Conservation (phyloP, 495 filamentous ascomycete genomes). For the Daldinia bambusicola region DNA sequence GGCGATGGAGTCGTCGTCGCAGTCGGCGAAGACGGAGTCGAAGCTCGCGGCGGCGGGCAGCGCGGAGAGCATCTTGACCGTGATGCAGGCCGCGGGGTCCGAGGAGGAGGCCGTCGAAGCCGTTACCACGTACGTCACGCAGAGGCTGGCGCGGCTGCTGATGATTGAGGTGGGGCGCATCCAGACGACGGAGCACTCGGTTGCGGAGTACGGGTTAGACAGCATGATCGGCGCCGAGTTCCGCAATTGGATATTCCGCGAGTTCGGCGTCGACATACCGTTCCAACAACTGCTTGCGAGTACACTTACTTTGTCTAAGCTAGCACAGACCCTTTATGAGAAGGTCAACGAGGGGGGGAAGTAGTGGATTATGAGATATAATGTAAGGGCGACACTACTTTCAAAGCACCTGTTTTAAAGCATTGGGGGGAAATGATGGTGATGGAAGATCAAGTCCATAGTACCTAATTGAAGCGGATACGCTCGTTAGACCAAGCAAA, state of each 20-base stretch:
- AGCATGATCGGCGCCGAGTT: conserved; percentile 61
- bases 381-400: no score
- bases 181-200: conserved; percentile 35
- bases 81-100: conserved; percentile 17
- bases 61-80: conserved; percentile 13
- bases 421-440: no score
- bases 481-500: no score
- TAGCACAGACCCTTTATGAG: neutral
- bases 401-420: no score
- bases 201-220: conserved; percentile 57
- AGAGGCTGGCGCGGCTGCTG: conserved; percentile 49
- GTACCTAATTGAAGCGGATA: no score
- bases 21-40: conserved; percentile 39
- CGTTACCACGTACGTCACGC: conserved; percentile 37
- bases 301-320: conserved; percentile 12
- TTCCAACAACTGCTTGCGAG: conserved; percentile 51
- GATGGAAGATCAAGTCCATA: no score
- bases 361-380: no score
- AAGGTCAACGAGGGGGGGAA: neutral
- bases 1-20: conserved; percentile 20
- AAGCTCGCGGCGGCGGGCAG: conserved; percentile 17
- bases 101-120: conserved; percentile 18
- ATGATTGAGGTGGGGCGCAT: conserved; percentile 42
- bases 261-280: conserved; percentile 51
- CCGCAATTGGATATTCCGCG: conserved; percentile 58